phyloP scores from a whole-genome alignment of 768 basidiomycete genomes.

The Serendipita indica region DNA sequence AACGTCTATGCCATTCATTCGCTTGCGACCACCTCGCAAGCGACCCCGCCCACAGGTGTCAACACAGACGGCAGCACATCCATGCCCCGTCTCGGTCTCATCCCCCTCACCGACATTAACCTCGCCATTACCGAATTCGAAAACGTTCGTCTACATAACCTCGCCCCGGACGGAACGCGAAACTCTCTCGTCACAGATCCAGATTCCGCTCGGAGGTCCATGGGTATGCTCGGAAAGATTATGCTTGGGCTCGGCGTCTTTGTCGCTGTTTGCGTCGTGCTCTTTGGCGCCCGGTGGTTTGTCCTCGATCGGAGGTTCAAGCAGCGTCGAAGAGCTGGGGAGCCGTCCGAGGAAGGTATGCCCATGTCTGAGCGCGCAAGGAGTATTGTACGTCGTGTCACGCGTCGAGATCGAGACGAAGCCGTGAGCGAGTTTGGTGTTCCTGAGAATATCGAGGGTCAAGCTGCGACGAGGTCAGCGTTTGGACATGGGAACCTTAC shows the following conservation, averaged over 20 bases:
- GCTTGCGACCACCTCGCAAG: conserved; percentile 24
- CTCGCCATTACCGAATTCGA: conserved; percentile 53
- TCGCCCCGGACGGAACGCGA: not conserved
- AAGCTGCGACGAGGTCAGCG: not conserved
- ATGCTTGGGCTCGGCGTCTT: conserved; percentile 48
- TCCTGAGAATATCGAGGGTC: not conserved
- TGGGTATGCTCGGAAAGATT: conserved; percentile 26
- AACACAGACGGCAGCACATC: conserved; percentile 18
- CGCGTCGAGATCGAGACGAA: not conserved
- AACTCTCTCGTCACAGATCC: conserved; percentile 11
- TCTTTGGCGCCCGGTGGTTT: conserved; percentile 44
- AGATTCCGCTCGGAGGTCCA: conserved; percentile 11
- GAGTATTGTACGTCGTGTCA: not conserved
- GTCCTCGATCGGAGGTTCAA: conserved; percentile 28
- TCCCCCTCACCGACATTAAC: conserved; percentile 47
- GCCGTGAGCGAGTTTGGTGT: not conserved
- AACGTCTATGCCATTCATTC: conserved; percentile 68
- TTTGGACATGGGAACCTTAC: not conserved
- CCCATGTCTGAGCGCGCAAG: not conserved
- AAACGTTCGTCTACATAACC: conserved; percentile 38
- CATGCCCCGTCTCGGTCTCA: conserved; percentile 40
- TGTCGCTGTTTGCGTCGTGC: conserved; percentile 30
- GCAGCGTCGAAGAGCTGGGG: conserved; percentile 13
- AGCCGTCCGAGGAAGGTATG: not conserved
- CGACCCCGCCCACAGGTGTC: conserved; percentile 3